phyloP scores from a whole-genome alignment of 208 protist genomes.

The Naegleria lovaniensis region DNA sequence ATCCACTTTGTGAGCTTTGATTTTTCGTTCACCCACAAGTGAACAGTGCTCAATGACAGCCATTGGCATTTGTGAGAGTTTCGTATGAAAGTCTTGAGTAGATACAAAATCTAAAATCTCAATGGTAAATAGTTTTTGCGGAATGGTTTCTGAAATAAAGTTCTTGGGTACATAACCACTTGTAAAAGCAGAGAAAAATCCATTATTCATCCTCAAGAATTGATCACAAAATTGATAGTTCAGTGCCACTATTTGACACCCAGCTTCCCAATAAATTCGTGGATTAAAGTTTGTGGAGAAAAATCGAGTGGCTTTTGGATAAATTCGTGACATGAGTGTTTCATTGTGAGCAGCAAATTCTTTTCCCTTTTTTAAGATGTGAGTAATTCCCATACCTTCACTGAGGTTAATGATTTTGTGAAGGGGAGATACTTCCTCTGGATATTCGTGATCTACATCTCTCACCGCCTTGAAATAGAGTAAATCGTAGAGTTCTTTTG shows the following conservation, averaged over 20 bases:
- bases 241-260: constrained; percentile 40
- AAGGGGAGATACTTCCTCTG: not conserved
- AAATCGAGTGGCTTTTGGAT: constrained; percentile 38
- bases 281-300: constrained; percentile 39
- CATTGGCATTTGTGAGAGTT: not conserved
- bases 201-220: constrained; percentile 33
- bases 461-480: not conserved
- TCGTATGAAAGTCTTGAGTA: not conserved
- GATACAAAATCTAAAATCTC: not conserved
- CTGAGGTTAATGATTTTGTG: constrained; percentile 33
- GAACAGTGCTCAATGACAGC: not conserved
- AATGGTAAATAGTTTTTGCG: not conserved
- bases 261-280: constrained; percentile 18
- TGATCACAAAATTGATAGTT: constrained; percentile 41
- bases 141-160: not conserved
- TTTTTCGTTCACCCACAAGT: not conserved
- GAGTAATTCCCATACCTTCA: not conserved
- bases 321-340: constrained; percentile 31
- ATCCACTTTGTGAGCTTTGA: not conserved
- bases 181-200: constrained; percentile 8
- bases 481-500: not conserved
- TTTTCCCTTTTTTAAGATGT: not conserved
- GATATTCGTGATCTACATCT: not conserved
- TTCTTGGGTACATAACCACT: not conserved
- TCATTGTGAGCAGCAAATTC: constrained; percentile 31